These are phyloP conservation scores for Venturia oleaginea DNA, from an alignment of 2,329 filamentous ascomycete genomes.

Conservation along the genomic window DNA sequence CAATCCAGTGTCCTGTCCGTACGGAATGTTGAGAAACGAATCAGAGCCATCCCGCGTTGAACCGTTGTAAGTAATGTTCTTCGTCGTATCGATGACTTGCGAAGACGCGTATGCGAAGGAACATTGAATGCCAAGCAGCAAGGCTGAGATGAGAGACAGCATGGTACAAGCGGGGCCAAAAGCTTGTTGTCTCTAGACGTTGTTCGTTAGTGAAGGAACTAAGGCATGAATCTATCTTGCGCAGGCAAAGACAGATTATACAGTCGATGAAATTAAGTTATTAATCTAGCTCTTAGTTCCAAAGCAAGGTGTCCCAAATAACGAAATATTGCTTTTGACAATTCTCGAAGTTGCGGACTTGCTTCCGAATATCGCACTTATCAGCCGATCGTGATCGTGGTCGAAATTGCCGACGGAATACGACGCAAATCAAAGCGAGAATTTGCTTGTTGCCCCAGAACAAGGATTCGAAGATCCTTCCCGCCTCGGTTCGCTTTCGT, in stretches of 20 bases:
- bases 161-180: neutral
- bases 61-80: neutral
- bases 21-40: neutral
- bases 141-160: neutral
- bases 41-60: neutral
- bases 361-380: neutral
- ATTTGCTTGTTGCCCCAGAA: neutral
- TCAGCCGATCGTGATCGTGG: neutral
- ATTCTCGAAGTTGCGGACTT: neutral
- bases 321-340: neutral
- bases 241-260: neutral
- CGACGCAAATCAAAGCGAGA: neutral
- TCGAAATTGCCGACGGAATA: neutral
- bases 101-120: neutral
- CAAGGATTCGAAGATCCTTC: neutral
- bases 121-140: neutral
- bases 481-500: neutral
- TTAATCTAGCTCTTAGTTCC: neutral
- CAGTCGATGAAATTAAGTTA: neutral
- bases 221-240: neutral
- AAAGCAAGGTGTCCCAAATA: neutral
- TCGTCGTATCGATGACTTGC: neutral
- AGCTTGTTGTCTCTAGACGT: neutral
- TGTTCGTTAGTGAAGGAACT: neutral
- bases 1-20: slow-evolving; percentile 1